Evolutionary conservation across 805 yeast species (phyloP).

Genomic region (Monosporozyma yasuniensis): DNA sequence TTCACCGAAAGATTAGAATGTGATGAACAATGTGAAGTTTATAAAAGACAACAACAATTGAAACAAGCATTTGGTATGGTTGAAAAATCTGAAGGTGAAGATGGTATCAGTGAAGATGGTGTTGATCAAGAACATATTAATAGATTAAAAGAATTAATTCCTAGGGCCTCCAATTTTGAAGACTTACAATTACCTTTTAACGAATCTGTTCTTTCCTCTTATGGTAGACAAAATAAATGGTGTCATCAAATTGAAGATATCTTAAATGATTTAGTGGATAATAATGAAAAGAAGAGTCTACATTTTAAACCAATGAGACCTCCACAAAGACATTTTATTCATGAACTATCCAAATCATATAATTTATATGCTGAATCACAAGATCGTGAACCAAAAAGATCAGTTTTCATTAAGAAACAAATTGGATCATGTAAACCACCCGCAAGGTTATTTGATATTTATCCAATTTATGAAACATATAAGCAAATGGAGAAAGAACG

Average conservation of each 20-base stretch:
- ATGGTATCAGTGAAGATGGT: not conserved
- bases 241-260: slow-evolving; percentile 52
- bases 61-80: slow-evolving; percentile 50
- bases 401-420: slow-evolving; percentile 49
- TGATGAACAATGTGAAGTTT: slow-evolving; percentile 58
- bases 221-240: slow-evolving; percentile 54
- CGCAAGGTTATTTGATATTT: slow-evolving; percentile 19
- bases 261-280: slow-evolving; percentile 41
- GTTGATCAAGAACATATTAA: slow-evolving; percentile 6
- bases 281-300: slow-evolving; percentile 33
- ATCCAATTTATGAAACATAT: slow-evolving; percentile 40
- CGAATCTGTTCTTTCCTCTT: slow-evolving; percentile 40
- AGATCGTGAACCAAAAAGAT: slow-evolving; percentile 71
- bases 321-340: slow-evolving; percentile 63
- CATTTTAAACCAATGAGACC: slow-evolving; percentile 69
- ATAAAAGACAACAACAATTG: slow-evolving; percentile 51
- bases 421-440: slow-evolving; percentile 23
- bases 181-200: slow-evolving; percentile 34
- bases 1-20: slow-evolving; percentile 44
- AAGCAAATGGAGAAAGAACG: slow-evolving; percentile 28
- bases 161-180: slow-evolving; percentile 20
- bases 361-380: slow-evolving; percentile 61
- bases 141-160: slow-evolving; percentile 14
- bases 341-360: slow-evolving; percentile 53
- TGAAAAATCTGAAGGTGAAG: slow-evolving; percentile 1